A percentile compares a stretch with the other conserved stretches of the same genome.
phyloP scores from a whole-genome alignment of 495 filamentous ascomycete species.

The Amniculicola lignicola region DNA sequence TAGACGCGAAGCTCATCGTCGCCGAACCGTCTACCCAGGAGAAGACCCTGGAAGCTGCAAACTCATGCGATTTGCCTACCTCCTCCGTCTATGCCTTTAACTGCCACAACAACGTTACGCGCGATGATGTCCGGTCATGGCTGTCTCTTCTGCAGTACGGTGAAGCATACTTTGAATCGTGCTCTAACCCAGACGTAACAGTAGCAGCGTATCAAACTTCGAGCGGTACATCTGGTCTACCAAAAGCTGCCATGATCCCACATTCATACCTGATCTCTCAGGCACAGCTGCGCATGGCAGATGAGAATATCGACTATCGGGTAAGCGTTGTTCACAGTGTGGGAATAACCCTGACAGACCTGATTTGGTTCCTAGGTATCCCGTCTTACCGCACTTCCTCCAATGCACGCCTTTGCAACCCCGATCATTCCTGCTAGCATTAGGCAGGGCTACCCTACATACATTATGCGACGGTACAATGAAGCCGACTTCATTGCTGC shows the following conservation, averaged over 20 bases:
- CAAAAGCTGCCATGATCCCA: conserved; percentile 7
- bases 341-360: background rate
- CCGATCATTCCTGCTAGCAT: conserved; percentile 1
- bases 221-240: conserved; percentile 10
- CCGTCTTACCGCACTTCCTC: background rate
- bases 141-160: background rate
- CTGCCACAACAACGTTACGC: background rate
- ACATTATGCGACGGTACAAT: conserved; percentile 13
- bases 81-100: conserved; percentile 6
- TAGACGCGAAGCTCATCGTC: conserved; percentile 22
- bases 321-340: background rate
- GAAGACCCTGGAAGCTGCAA: background rate
- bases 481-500: conserved; percentile 5
- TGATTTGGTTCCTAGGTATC: background rate
- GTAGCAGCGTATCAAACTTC: conserved; percentile 1
- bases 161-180: background rate
- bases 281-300: background rate
- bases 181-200: background rate
- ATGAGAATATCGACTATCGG: background rate
- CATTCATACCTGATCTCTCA: conserved; percentile 10
- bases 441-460: background rate
- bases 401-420: conserved; percentile 8
- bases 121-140: conserved; percentile 1
- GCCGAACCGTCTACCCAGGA: conserved; percentile 6
- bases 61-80: background rate